These are phyloP conservation scores for Paratinospora sagittata DNA, from an alignment of 164 flowering plant species.

Conservation along the genomic window DNA sequence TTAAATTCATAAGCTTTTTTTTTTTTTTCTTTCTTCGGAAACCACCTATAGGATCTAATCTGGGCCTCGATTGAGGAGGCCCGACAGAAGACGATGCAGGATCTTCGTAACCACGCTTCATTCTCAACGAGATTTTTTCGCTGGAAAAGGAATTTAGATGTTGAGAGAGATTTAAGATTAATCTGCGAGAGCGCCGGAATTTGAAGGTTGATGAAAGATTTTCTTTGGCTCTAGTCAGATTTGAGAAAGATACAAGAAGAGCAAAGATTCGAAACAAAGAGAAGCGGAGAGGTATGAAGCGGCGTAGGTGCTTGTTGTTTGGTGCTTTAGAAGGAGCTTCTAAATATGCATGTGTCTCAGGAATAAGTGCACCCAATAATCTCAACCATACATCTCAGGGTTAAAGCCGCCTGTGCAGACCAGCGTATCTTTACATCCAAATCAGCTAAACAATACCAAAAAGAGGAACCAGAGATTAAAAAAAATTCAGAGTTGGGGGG, in stretches of 20 bases:
- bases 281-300: not conserved
- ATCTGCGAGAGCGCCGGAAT: not conserved
- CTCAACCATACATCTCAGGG: too few relatives aligned
- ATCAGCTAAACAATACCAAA: too few relatives aligned
- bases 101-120: conserved; percentile 26
- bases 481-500: too few relatives aligned
- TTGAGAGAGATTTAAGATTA: not conserved
- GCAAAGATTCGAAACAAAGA: not conserved
- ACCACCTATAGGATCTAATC: conserved; percentile 20
- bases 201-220: not conserved
- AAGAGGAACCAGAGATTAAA: too few relatives aligned
- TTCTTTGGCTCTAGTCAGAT: not conserved
- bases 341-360: too few relatives aligned
- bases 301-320: too few relatives aligned
- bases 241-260: not conserved
- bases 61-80: conserved; percentile 25
- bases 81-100: conserved; percentile 21
- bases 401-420: too few relatives aligned
- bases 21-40: not conserved
- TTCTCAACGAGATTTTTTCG: conserved; percentile 5
- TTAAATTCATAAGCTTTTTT: not conserved
- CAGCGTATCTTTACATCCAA: too few relatives aligned
- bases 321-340: too few relatives aligned
- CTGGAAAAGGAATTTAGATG: not conserved
- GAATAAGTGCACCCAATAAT: too few relatives aligned